Evolutionary conservation across 148 eudicot species (phyloP), one percentile per base, ranked within the genome.

Genomic region (Arctostaphylos glauca): DNA sequence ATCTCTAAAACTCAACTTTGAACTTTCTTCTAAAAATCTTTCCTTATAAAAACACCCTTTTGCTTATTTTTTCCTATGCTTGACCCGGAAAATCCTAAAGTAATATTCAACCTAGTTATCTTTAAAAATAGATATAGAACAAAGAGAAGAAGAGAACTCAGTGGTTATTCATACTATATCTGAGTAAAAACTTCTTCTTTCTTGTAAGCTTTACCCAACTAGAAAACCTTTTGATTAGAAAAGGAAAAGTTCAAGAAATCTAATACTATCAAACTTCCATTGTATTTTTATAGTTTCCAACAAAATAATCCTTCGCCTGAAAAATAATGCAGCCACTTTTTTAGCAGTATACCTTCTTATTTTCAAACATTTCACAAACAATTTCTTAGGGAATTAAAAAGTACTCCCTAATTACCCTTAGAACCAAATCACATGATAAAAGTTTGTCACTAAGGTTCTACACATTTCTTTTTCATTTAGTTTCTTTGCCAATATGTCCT

Each of bases 1-100:
- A 76, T 31, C 80, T 82, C 64, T 7, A 64, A 38, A 76, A 82
- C 79, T 82, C 73, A 59, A 58, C 38, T 74, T 62, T 5, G 6
- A 64, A 19, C 2, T 73, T 73, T 16, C 9, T 74, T 43, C 5
- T 2, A 12, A 7, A 74, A 46, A 52, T 6, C 14, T 18, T 72
- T 44, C 75, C 18, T 10, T 15, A 25, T 3, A 14, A 23, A 23
- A 67, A 5, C 71, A 81, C 56, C 5, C 16, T 44, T 59, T 58
- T 48, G 3, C 31, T 71, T 48, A 23, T 58, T 82, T 48, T 48
- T 64, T 48, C 56, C 46, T 46, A 15, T 62, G 15, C 0, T 5
- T 73, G 50, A 23, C 68, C 68, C 3, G 1, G 5, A 16, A 46
- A 21, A 49, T 52, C 41, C 59, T 49, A 59, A 44, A 38, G 47